These are phyloP conservation scores for Suaeda aralocaspica DNA, from an alignment of 148 eudicot genomes.

Conservation along the genomic window DNA sequence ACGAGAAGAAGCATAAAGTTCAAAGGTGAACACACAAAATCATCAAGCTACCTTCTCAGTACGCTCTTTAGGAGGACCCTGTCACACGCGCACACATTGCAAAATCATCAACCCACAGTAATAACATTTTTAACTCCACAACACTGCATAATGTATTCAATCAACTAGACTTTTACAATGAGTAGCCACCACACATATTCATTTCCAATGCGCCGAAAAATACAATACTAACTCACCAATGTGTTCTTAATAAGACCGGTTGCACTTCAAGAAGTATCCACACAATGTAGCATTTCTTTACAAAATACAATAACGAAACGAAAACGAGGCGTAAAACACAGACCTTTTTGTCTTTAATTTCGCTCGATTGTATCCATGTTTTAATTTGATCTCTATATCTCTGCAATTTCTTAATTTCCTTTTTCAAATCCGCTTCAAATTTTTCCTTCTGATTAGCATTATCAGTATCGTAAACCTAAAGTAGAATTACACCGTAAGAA, in stretches of 20 bases:
- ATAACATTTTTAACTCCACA: neutral
- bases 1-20: neutral
- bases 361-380: constrained; percentile 98
- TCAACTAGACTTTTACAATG: neutral
- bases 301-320: neutral
- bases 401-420: constrained; percentile 98
- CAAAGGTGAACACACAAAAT: neutral
- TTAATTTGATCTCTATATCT: constrained; percentile 96
- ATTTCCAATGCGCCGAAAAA: neutral
- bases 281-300: neutral
- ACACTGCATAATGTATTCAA: neutral
- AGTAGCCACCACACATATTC: neutral
- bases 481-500: constrained; percentile 14
- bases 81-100: neutral
- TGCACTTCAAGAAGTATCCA: neutral
- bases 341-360: constrained; percentile 99
- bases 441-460: constrained; percentile 99
- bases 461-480: constrained; percentile 92
- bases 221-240: neutral
- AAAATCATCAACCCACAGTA: neutral
- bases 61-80: neutral
- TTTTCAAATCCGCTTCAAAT: constrained; percentile 97
- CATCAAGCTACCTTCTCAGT: neutral
- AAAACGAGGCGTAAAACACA: neutral
- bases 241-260: neutral